phyloP scores from a whole-genome alignment of 192 early-diverging fungal genomes.

The Coemansia sp. region DNA sequence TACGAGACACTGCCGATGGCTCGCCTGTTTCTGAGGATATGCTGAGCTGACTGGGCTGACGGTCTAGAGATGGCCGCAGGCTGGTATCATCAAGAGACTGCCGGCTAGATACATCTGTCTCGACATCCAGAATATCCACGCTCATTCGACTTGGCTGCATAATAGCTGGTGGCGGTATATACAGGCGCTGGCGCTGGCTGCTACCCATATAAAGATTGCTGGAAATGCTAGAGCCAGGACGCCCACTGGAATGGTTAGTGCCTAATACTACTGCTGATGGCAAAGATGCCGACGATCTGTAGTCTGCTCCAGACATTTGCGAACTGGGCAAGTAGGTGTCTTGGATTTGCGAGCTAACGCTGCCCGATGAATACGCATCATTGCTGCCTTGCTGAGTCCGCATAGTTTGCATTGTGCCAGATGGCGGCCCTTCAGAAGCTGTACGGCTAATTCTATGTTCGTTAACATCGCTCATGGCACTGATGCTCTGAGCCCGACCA shows the following conservation, averaged over 20 bases:
- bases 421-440: conserved; percentile 17
- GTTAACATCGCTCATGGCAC: conserved; percentile 16
- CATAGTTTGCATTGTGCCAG: conserved; percentile 8
- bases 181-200: conserved; percentile 29
- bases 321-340: conserved; percentile 32
- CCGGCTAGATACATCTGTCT: conserved; percentile 38
- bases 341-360: conserved; percentile 12
- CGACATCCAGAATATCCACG: conserved; percentile 31
- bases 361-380: conserved; percentile 12
- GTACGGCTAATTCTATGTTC: conserved; percentile 31
- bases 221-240: too few species aligned
- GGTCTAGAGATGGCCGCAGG: conserved; percentile 28
- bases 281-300: conserved; percentile 46
- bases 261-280: conserved; percentile 1
- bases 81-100: conserved; percentile 47
- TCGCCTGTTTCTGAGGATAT: conserved; percentile 40
- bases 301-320: conserved; percentile 27
- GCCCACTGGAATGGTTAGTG: too few species aligned
- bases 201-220: too few species aligned
- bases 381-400: conserved; percentile 12
- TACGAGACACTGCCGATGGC: conserved; percentile 6
- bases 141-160: conserved; percentile 29
- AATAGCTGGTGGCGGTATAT: conserved; percentile 20
- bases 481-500: conserved; percentile 15
- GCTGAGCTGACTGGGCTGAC: conserved; percentile 44